Evolutionary conservation across 345 rosid species (phyloP).

Genomic region (Corchorus capsularis): DNA sequence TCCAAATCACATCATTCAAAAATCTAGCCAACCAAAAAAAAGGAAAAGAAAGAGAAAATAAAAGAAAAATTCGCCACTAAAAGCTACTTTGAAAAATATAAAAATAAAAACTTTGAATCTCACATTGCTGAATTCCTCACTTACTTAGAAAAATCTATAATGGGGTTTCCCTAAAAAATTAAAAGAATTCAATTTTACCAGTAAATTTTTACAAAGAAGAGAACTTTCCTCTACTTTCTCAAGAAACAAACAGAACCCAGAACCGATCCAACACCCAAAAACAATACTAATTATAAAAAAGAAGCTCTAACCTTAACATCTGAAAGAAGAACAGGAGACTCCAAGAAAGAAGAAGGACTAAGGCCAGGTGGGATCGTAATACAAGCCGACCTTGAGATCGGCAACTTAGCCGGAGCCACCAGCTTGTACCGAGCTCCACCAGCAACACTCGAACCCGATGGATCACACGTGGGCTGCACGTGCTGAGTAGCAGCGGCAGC

Average conservation of each 20-base stretch:
- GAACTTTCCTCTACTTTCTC: constrained; percentile 28
- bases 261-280: constrained; percentile 17
- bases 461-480: constrained; percentile 35
- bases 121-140: constrained; percentile 1
- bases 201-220: not conserved
- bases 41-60: not conserved
- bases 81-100: constrained; percentile 1
- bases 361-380: constrained; percentile 82
- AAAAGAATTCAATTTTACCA: not conserved
- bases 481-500: constrained; percentile 25
- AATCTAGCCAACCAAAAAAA: constrained; percentile 19
- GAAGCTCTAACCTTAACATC: constrained; percentile 64
- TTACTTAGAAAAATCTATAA: not conserved
- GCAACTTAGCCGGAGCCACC: constrained; percentile 97
- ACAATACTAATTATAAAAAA: not conserved
- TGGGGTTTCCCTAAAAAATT: not conserved
- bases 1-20: constrained; percentile 32
- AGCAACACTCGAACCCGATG: constrained; percentile 24
- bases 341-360: constrained; percentile 91
- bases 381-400: constrained; percentile 87
- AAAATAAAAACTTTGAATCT: constrained; percentile 5
- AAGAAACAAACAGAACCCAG: constrained; percentile 20
- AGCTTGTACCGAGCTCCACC: constrained; percentile 89
- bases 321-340: constrained; percentile 94
- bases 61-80: constrained; percentile 1